These are phyloP conservation scores for Colletotrichum eleusines DNA, from an alignment of 2,329 filamentous ascomycete genomes.

Conservation along the genomic window DNA sequence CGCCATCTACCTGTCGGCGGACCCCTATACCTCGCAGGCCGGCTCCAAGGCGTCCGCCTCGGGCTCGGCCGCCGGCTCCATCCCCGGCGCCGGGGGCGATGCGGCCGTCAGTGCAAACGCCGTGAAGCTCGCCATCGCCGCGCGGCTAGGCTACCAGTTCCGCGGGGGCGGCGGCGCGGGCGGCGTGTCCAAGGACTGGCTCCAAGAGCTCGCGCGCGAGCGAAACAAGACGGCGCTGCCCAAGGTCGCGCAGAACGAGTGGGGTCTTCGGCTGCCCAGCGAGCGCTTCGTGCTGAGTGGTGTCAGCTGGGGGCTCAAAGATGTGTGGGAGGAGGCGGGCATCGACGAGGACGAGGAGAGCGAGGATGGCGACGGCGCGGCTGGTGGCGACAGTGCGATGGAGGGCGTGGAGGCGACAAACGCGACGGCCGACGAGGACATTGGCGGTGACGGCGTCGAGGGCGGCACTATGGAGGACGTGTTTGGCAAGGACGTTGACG, in stretches of 20 bases:
- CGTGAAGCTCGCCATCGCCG: slow-evolving; percentile 78
- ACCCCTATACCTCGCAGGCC: slow-evolving; percentile 74
- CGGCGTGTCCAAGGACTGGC: slow-evolving; percentile 78
- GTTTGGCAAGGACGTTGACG: slow-evolving; percentile 66
- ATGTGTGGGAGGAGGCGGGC: slow-evolving; percentile 66
- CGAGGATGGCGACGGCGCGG: slow-evolving; percentile 56
- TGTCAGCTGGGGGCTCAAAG: slow-evolving; percentile 72
- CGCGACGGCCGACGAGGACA: slow-evolving; percentile 54
- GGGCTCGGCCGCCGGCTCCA: slow-evolving; percentile 60
- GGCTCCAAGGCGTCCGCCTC: slow-evolving; percentile 64
- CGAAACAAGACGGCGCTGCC: slow-evolving; percentile 76
- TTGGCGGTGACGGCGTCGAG: slow-evolving; percentile 61
- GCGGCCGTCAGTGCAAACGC: slow-evolving; percentile 74
- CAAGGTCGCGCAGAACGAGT: slow-evolving; percentile 72
- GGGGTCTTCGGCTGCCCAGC: slow-evolving; percentile 74
- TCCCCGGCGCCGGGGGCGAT: slow-evolving; percentile 59
- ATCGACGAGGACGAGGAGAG: slow-evolving; percentile 57
- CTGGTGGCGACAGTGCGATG: slow-evolving; percentile 61
- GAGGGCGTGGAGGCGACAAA: slow-evolving; percentile 59
- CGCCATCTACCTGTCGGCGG: slow-evolving; percentile 75
- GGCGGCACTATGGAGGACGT: slow-evolving; percentile 67
- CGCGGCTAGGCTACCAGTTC: slow-evolving; percentile 77
- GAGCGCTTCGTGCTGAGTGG: slow-evolving; percentile 78
- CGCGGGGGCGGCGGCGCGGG: slow-evolving; percentile 64
- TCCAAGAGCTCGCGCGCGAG: slow-evolving; percentile 79